Evolutionary conservation across 768 basidiomycete genomes (phyloP).

Genomic region (Coprinellus micaceus): DNA sequence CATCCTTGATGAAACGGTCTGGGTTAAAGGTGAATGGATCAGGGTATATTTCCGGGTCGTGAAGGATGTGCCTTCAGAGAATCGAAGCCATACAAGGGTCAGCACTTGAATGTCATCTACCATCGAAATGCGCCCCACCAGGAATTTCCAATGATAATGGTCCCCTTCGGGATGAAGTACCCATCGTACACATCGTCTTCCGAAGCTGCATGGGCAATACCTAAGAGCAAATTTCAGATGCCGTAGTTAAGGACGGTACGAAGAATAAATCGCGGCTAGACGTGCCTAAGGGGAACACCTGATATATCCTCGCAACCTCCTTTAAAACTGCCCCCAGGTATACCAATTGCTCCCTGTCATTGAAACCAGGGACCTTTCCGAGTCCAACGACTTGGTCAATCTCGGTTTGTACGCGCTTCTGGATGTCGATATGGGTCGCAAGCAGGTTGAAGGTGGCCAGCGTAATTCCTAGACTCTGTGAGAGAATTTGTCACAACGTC

Average conservation of each 20-base stretch:
- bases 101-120: background rate
- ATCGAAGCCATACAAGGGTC: background rate
- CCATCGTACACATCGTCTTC: slow-evolving; percentile 40
- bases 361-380: slow-evolving; percentile 15
- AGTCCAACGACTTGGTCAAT: slow-evolving; percentile 19
- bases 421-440: slow-evolving; percentile 37
- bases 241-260: no score
- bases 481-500: background rate
- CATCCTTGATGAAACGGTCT: slow-evolving; percentile 25
- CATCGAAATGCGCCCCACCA: slow-evolving; percentile 22
- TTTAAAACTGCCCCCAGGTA: slow-evolving; percentile 16
- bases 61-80: slow-evolving; percentile 27
- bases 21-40: slow-evolving; percentile 31
- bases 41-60: slow-evolving; percentile 29
- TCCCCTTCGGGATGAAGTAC: slow-evolving; percentile 32
- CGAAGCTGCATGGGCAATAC: slow-evolving; percentile 27
- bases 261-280: background rate
- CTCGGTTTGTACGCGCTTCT: slow-evolving; percentile 22
- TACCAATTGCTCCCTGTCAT: slow-evolving; percentile 10
- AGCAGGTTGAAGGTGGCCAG: slow-evolving; percentile 26
- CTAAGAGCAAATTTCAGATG: slow-evolving; percentile 12
- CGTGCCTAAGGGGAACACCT: slow-evolving; percentile 18
- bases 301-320: slow-evolving; percentile 20
- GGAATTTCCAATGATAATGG: slow-evolving; percentile 30
- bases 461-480: background rate